phyloP scores from a whole-genome alignment of 2,329 filamentous ascomycete genomes.

The Periconia digitata region DNA sequence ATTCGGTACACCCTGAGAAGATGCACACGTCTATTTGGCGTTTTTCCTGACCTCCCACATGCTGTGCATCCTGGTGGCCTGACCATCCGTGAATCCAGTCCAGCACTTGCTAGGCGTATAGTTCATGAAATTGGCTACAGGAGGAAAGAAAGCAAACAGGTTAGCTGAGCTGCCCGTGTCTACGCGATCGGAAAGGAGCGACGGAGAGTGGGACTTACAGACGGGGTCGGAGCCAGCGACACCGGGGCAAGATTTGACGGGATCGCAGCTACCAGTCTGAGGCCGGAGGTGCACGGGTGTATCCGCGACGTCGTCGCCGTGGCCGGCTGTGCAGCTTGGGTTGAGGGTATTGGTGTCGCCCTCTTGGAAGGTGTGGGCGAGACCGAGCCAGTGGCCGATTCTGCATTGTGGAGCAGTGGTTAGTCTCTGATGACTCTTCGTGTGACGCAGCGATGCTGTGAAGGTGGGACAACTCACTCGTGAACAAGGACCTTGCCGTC shows the following conservation, averaged over 20 bases:
- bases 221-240: constrained; percentile 22
- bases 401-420: not conserved
- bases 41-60: constrained; percentile 6
- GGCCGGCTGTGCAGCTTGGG: not conserved
- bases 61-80: constrained; percentile 3
- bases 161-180: too few species aligned
- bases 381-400: constrained; percentile 30
- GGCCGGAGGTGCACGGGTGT: constrained; percentile 14
- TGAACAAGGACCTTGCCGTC: constrained; percentile 16
- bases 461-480: constrained; percentile 10
- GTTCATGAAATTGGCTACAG: constrained; percentile 19
- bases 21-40: not conserved
- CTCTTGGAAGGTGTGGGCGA: constrained; percentile 26
- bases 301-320: constrained; percentile 10
- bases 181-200: too few species aligned
- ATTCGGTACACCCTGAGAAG: not conserved
- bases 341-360: constrained; percentile 4
- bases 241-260: constrained; percentile 18
- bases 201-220: constrained; percentile 10
- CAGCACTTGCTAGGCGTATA: constrained; percentile 11
- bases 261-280: not conserved
- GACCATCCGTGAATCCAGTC: constrained; percentile 3
- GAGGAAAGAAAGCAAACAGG: too few species aligned
- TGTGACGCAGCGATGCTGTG: too few species aligned
- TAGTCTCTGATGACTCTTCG: too few species aligned